Evolutionary conservation across 2,329 filamentous ascomycete species (phyloP).

Genomic region (Lecanicillium sp.): DNA sequence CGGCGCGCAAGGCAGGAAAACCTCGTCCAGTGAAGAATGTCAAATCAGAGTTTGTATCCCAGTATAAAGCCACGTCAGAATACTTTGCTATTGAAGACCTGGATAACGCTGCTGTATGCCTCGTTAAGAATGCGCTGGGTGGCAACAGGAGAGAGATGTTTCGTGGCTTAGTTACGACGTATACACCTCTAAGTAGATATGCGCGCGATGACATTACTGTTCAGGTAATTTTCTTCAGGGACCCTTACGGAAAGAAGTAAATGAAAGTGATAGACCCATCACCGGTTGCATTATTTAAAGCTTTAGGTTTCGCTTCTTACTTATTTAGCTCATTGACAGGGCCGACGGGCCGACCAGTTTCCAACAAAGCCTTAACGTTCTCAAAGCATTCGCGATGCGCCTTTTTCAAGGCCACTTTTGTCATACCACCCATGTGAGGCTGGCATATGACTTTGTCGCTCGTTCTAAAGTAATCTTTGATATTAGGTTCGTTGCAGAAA

Average conservation of each 20-base stretch:
- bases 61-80: conserved; percentile 24
- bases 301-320: no score
- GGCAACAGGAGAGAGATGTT: conserved; percentile 68
- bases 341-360: conserved; percentile 13
- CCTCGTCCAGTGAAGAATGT: conserved; percentile 13
- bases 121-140: conserved; percentile 73
- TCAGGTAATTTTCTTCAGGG: conserved; percentile 62
- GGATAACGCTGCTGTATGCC: conserved; percentile 72
- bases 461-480: conserved; percentile 29
- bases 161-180: conserved; percentile 62
- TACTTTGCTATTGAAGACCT: conserved; percentile 66
- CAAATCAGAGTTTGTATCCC: conserved; percentile 7
- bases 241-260: conserved; percentile 8
- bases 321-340: conserved; percentile 9
- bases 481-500: conserved; percentile 33
- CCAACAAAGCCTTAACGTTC: conserved; percentile 15
- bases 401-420: conserved; percentile 29
- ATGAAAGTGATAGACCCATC: no score
- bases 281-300: no score
- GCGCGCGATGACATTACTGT: conserved; percentile 72
- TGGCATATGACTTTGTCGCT: conserved; percentile 33
- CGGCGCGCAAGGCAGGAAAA: conserved; percentile 16
- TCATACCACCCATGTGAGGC: conserved; percentile 35
- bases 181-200: conserved; percentile 57
- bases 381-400: conserved; percentile 30